phyloP scores from a whole-genome alignment of 768 basidiomycete species.

The Daedaleopsis nitida region DNA sequence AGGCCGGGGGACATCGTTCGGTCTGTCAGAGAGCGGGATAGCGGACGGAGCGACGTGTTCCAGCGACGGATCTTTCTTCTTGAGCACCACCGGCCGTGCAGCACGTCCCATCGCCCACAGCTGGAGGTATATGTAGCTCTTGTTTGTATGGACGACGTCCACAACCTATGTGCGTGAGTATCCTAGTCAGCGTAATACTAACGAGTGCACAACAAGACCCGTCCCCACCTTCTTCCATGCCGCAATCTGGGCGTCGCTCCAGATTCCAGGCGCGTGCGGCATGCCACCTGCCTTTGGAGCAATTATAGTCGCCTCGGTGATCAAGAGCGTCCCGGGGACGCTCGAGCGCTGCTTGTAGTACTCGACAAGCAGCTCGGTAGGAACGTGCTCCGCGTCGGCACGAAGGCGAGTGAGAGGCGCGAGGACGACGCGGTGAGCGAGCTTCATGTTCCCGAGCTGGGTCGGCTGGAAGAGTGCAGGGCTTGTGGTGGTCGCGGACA shows the following conservation, averaged over 20 bases:
- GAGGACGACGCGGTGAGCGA: constrained; percentile 54
- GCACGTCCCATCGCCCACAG: constrained; percentile 58
- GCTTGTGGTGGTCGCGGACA: too few relatives aligned
- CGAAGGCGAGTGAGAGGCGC: constrained; percentile 54
- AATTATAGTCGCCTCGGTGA: constrained; percentile 61
- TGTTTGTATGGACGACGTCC: constrained; percentile 55
- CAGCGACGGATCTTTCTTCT: constrained; percentile 35
- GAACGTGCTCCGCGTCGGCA: constrained; percentile 39
- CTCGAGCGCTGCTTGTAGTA: constrained; percentile 53
- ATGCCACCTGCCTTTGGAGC: constrained; percentile 51
- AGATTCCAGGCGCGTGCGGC: constrained; percentile 60
- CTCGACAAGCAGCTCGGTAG: constrained; percentile 37
- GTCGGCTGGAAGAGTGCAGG: constrained; percentile 48
- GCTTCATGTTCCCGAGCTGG: constrained; percentile 41
- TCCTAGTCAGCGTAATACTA: neutral
- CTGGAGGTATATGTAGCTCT: constrained; percentile 54
- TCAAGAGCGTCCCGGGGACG: constrained; percentile 51
- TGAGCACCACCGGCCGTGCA: constrained; percentile 37
- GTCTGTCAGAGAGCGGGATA: constrained; percentile 21
- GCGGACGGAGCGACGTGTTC: constrained; percentile 38
- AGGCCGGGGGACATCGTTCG: constrained; percentile 21
- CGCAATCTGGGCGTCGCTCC: constrained; percentile 53
- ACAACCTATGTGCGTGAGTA: constrained; percentile 41
- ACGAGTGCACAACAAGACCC: neutral
- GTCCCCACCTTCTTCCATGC: constrained; percentile 49